Percentiles rank a stretch among this genome's conserved stretches.
phyloP scores from a whole-genome alignment of 2,329 filamentous ascomycete genomes.

The Colletotrichum acutatum region DNA sequence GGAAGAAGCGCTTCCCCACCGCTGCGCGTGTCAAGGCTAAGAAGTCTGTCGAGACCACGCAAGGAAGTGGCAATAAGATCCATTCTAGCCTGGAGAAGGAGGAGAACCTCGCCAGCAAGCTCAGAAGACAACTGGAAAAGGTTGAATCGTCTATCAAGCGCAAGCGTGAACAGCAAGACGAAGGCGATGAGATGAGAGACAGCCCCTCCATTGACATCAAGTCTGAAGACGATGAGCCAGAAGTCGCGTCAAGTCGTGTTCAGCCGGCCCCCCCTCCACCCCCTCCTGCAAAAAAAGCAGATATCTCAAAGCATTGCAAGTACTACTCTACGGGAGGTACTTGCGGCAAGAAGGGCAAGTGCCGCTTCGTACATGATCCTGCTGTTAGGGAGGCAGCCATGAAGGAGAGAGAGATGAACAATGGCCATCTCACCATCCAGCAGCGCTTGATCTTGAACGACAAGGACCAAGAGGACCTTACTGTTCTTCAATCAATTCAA shows the following conservation, averaged over 20 bases:
- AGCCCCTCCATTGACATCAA: conserved; percentile 57
- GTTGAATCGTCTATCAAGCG: conserved; percentile 77
- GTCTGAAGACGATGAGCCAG: conserved; percentile 69
- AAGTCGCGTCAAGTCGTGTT: conserved; percentile 64
- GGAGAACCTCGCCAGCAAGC: conserved; percentile 70
- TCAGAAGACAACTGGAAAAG: conserved; percentile 73
- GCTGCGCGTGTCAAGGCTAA: conserved; percentile 74
- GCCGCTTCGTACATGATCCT: conserved; percentile 76
- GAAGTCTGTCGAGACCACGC: conserved; percentile 57
- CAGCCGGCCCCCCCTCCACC: conserved; percentile 49
- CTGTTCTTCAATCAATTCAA: conserved; percentile 73
- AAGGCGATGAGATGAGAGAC: conserved; percentile 73
- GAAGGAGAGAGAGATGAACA: conserved; percentile 72
- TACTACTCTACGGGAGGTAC: conserved; percentile 76
- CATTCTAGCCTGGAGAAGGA: conserved; percentile 60
- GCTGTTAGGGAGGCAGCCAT: conserved; percentile 72
- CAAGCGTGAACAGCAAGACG: conserved; percentile 74
- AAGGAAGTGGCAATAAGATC: conserved; percentile 33
- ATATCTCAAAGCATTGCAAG: conserved; percentile 75
- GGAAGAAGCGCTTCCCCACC: conserved; percentile 84
- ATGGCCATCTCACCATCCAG: conserved; percentile 73
- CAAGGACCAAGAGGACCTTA: conserved; percentile 74
- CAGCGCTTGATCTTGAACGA: conserved; percentile 75
- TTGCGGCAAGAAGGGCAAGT: conserved; percentile 80
- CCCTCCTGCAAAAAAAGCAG: conserved; percentile 65